Base-by-base conservation (phyloP, 495 filamentous ascomycete genomes). In the Aspergillus bertholletiae region DNA sequence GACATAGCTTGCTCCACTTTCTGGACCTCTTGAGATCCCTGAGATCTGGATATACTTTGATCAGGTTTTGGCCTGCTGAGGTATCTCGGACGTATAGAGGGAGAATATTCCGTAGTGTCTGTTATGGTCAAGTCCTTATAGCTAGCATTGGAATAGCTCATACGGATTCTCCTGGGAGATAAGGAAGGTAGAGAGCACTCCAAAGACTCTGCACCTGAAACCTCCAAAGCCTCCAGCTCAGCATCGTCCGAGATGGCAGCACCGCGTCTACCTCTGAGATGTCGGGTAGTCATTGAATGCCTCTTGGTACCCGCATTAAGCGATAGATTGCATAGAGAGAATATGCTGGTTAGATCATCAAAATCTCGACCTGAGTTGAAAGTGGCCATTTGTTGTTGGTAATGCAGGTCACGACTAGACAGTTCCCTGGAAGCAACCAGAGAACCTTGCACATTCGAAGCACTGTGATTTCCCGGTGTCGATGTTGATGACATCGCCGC, bases 311-410 rank as follows among this genome's bases (percentile, higher is more conserved):
- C 51, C 37, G 61, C 48, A 32, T 55, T 44, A 23, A 59, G 56
- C 30, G 67, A 59, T 49, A 59, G 32, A 11, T 49, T 65, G 49
- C 59, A 58, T 6, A 64, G 59, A 2, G 72, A 65, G 34, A 74
- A 72, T 7, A 52, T 50, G 21, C 62, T 62, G 13, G 65, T 54
- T 7, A 72, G 51, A 17, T 66, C 60, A 50, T 71, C 67, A 41
- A 76, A 53, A 22, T 62, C 64, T 5, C 34, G 54, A 11, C 37
- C 34, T 22, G 13, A 12, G 8, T 7, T 17, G 24, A 41, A 18
- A 45, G 47, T 13, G 18, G 46, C 6, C 27, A 51, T 35, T 18
- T 37, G 26, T 28, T 32, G 39, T 8, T 39, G 17, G 20, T 30
- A 27, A 18, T 45, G 30, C 12, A 34, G 18, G 48, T 55, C 50